Evolutionary conservation across 2,329 filamentous ascomycete genomes (phyloP).

Genomic region (Kalaharituber pfeilii): DNA sequence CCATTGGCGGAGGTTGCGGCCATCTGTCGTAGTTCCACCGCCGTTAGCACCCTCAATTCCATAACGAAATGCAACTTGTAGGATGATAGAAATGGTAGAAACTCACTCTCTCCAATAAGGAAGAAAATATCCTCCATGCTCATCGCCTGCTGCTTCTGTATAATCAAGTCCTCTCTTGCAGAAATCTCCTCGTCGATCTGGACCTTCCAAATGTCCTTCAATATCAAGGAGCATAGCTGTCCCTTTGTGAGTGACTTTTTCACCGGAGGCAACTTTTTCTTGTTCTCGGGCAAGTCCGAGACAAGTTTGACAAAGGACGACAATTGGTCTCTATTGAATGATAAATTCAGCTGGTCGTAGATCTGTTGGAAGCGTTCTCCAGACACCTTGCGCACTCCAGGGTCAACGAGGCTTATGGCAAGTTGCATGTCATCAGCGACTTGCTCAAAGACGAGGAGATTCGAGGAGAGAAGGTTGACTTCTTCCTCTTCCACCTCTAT

Average conservation of each 20-base stretch:
- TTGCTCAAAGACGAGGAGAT: slow-evolving; percentile 10
- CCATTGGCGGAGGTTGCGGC: slow-evolving; percentile 12
- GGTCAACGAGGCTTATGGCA: slow-evolving; percentile 17
- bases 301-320: not conserved
- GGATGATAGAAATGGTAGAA: not conserved
- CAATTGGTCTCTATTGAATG: slow-evolving; percentile 18
- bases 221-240: slow-evolving; percentile 14
- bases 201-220: slow-evolving; percentile 19
- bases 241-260: not conserved
- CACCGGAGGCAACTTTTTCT: not conserved
- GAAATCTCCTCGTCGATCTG: slow-evolving; percentile 19
- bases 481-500: slow-evolving; percentile 7
- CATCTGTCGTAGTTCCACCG: slow-evolving; percentile 11
- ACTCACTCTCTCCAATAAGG: slow-evolving; percentile 21
- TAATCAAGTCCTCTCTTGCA: slow-evolving; percentile 20
- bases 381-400: slow-evolving; percentile 12
- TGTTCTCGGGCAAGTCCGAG: slow-evolving; percentile 6
- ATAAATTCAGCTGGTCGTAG: slow-evolving; percentile 13
- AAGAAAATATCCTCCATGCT: slow-evolving; percentile 21
- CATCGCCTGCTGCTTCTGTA: slow-evolving; percentile 13
- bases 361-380: slow-evolving; percentile 19
- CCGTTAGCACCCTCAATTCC: not conserved
- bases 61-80: no score
- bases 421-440: slow-evolving; percentile 14
- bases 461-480: not conserved